Conservation (phyloP, 495 filamentous ascomycete species). For the Neurospora sp. region DNA sequence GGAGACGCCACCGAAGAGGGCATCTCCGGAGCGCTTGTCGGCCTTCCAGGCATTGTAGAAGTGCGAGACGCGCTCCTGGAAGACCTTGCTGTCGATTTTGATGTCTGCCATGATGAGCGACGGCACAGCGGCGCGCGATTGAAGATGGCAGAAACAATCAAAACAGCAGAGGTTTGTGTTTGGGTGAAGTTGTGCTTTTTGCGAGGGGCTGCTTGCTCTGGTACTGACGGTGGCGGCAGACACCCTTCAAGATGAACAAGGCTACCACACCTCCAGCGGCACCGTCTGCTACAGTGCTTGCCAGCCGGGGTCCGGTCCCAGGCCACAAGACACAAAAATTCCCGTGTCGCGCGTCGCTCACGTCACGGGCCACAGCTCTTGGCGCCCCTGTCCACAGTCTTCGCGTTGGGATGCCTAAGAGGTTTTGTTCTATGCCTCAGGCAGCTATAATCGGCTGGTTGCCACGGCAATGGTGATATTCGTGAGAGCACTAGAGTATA, state of each 20-base stretch:
- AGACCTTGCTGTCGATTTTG: constrained; percentile 81
- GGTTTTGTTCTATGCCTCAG: constrained; percentile 3
- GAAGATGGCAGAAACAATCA: constrained; percentile 15
- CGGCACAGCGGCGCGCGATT: constrained; percentile 15
- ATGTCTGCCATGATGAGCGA: constrained; percentile 49
- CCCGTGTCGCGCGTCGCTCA: constrained; percentile 2
- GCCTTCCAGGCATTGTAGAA: constrained; percentile 88
- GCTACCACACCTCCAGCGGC: constrained; percentile 1
- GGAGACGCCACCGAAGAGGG: constrained; percentile 69
- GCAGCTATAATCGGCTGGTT: background rate
- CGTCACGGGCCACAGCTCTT: background rate
- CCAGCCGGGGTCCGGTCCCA: background rate
- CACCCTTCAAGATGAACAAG: background rate
- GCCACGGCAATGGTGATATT: background rate
- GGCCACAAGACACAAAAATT: constrained; percentile 3
- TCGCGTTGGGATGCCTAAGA: constrained; percentile 6
- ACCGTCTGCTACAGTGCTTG: background rate
- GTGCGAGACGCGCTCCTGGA: constrained; percentile 82
- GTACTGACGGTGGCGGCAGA: constrained; percentile 5
- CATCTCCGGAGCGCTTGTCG: constrained; percentile 75
- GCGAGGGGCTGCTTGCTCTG: background rate
- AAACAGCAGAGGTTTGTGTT: constrained; percentile 6
- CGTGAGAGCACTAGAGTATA: background rate
- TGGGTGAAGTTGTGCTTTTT: constrained; percentile 5
- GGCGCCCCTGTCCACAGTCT: background rate